These are phyloP conservation scores for Plectosphaerella cucumerina DNA, from an alignment of 2,329 filamentous ascomycete species.

Conservation along the genomic window DNA sequence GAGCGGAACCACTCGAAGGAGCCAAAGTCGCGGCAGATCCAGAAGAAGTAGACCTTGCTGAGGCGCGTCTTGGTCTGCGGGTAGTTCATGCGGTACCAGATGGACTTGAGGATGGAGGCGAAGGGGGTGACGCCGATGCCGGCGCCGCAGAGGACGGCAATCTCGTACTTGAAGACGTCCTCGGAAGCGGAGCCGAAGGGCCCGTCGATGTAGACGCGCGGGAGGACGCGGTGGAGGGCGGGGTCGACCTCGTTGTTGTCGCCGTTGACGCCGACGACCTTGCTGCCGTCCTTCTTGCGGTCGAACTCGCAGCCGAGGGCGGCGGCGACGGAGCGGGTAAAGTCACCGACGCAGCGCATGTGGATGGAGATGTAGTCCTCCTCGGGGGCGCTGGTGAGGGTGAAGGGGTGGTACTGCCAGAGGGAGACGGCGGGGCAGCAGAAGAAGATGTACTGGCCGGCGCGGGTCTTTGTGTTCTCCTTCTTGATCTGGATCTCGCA, in stretches of 20 bases:
- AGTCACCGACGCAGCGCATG: conserved; percentile 78
- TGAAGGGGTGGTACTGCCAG: conserved; percentile 88
- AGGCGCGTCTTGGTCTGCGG: conserved; percentile 74
- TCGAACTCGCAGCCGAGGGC: conserved; percentile 74
- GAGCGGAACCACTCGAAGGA: conserved; percentile 90
- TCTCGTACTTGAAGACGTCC: conserved; percentile 90
- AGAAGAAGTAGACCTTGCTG: conserved; percentile 88
- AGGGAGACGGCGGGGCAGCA: conserved; percentile 82
- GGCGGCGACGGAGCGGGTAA: conserved; percentile 66
- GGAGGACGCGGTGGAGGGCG: conserved; percentile 67
- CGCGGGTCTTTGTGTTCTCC: conserved; percentile 74
- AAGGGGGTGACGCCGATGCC: conserved; percentile 86
- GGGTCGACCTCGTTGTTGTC: conserved; percentile 61
- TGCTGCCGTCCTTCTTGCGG: conserved; percentile 53
- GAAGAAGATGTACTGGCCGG: conserved; percentile 85
- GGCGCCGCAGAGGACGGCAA: conserved; percentile 79
- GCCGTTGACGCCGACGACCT: conserved; percentile 65
- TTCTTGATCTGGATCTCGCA: conserved; percentile 93
- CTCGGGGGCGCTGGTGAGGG: conserved; percentile 79
- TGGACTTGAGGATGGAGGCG: conserved; percentile 83
- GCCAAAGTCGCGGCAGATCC: conserved; percentile 84
- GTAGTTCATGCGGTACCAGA: conserved; percentile 93
- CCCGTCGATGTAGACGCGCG: conserved; percentile 77
- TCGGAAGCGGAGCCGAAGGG: conserved; percentile 84
- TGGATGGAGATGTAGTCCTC: conserved; percentile 89